These are phyloP conservation scores for Tylopilus orsonianus DNA, from an alignment of 1,284 basidiomycete genomes.

Conservation along the genomic window DNA sequence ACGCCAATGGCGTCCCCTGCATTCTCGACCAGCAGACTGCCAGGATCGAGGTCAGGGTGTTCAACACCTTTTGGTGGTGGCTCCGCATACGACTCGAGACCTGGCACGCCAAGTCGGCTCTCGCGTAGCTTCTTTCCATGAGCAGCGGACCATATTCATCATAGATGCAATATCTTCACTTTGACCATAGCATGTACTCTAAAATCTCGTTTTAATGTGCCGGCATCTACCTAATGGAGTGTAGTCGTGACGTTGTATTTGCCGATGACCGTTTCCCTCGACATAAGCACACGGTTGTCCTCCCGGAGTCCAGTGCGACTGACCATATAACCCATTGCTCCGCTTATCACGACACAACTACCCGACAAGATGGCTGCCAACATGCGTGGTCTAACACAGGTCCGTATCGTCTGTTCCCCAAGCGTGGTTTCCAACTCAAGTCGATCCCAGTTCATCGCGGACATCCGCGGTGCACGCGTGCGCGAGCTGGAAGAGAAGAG, in stretches of 20 bases:
- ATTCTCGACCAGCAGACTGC: conserved; percentile 36
- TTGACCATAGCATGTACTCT: conserved; percentile 19
- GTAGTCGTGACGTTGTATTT: background rate
- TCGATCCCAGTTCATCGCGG: conserved; percentile 85
- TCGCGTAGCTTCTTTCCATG: conserved; percentile 30
- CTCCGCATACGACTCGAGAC: conserved; percentile 56
- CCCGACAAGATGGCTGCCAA: conserved; percentile 69
- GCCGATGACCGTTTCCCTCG: background rate
- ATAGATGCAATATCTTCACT: conserved; percentile 13
- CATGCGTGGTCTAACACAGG: conserved; percentile 91
- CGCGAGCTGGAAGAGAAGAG: conserved; percentile 93
- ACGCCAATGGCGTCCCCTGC: conserved; percentile 57
- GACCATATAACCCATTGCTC: no score
- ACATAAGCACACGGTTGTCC: conserved; percentile 10
- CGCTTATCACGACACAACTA: no score
- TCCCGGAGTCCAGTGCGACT: no score
- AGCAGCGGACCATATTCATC: conserved; percentile 11
- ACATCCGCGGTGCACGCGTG: conserved; percentile 90
- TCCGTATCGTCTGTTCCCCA: conserved; percentile 33
- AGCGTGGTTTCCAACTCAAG: conserved; percentile 9
- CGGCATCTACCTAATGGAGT: conserved; percentile 14
- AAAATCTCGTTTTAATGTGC: conserved; percentile 20
- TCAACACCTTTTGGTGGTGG: conserved; percentile 52
- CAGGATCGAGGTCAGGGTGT: conserved; percentile 48
- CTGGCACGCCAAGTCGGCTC: conserved; percentile 62